phyloP scores from a whole-genome alignment of 768 basidiomycete genomes.

The Hygrophorus pudorinus region DNA sequence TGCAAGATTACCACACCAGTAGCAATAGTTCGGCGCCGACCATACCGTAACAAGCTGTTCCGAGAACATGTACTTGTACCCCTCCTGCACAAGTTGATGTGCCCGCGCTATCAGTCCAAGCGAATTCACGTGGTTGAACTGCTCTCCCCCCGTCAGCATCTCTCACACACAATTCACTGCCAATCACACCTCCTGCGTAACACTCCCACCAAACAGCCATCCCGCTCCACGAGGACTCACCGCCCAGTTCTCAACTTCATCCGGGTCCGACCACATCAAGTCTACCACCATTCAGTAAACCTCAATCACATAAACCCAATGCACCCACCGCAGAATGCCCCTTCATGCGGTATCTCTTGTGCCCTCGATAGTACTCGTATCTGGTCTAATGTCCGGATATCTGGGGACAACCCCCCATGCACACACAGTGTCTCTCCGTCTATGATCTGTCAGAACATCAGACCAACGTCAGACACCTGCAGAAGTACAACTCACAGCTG shows the following conservation, averaged over 20 bases:
- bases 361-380: slow-evolving; percentile 86
- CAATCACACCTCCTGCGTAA: slow-evolving; percentile 65
- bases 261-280: slow-evolving; percentile 97
- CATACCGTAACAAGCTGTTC: slow-evolving; percentile 86
- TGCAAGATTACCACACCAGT: slow-evolving; percentile 79
- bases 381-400: slow-evolving; percentile 91
- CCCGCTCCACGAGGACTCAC: slow-evolving; percentile 95
- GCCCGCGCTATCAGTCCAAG: slow-evolving; percentile 86
- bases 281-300: slow-evolving; percentile 2
- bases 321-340: slow-evolving; percentile 83
- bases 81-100: slow-evolving; percentile 94
- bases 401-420: slow-evolving; percentile 92
- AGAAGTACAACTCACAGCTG: slow-evolving; percentile 58
- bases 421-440: slow-evolving; percentile 90
- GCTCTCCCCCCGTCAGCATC: background rate
- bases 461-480: background rate
- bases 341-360: slow-evolving; percentile 98
- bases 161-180: background rate
- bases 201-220: slow-evolving; percentile 84
- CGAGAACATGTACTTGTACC: slow-evolving; percentile 96
- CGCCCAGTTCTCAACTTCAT: slow-evolving; percentile 93
- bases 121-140: slow-evolving; percentile 92
- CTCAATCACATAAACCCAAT: background rate
- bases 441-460: slow-evolving; percentile 55
- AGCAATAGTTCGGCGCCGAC: too few relatives aligned